Conservation (phyloP, 1,284 basidiomycete species). For the Papiliotrema laurentii region DNA sequence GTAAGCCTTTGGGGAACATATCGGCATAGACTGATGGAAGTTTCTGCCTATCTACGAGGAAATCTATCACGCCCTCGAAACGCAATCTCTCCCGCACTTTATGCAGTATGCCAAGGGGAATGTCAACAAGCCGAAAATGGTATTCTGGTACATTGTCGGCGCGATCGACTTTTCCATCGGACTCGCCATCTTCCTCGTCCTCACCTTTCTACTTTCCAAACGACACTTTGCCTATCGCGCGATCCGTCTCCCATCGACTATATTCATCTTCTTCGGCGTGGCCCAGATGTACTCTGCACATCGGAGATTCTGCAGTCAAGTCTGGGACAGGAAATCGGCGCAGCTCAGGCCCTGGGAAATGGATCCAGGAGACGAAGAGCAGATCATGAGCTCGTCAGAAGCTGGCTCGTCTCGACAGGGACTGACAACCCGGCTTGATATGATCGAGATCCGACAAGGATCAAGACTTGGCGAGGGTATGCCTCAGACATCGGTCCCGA, state of each 20-base stretch:
- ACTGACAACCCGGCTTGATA: background rate
- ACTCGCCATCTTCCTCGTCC: slow-evolving; percentile 24
- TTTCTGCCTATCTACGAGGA: slow-evolving; percentile 38
- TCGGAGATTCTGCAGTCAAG: slow-evolving; percentile 35
- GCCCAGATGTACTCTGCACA: slow-evolving; percentile 37
- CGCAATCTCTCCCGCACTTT: slow-evolving; percentile 34
- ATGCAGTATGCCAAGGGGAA: slow-evolving; percentile 27
- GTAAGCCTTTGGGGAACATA: slow-evolving; percentile 25
- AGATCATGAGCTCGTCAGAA: background rate
- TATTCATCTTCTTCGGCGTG: slow-evolving; percentile 31
- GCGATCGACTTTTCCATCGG: slow-evolving; percentile 25
- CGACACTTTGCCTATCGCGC: slow-evolving; percentile 23
- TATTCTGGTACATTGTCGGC: slow-evolving; percentile 38
- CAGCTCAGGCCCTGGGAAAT: slow-evolving; percentile 39
- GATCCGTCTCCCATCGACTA: slow-evolving; percentile 23
- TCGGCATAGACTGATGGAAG: slow-evolving; percentile 9
- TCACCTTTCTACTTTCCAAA: slow-evolving; percentile 23
- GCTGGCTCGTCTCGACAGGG: too few relatives aligned
- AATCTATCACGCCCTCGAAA: slow-evolving; percentile 29
- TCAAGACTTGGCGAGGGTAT: too few relatives aligned
- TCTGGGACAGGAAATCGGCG: slow-evolving; percentile 28
- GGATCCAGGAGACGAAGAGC: slow-evolving; percentile 24
- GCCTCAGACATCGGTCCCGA: too few relatives aligned
- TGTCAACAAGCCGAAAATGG: slow-evolving; percentile 32
- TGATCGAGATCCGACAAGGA: background rate